Base-by-base conservation (phyloP, 805 yeast genomes). In the Henningerozyma blattae region DNA sequence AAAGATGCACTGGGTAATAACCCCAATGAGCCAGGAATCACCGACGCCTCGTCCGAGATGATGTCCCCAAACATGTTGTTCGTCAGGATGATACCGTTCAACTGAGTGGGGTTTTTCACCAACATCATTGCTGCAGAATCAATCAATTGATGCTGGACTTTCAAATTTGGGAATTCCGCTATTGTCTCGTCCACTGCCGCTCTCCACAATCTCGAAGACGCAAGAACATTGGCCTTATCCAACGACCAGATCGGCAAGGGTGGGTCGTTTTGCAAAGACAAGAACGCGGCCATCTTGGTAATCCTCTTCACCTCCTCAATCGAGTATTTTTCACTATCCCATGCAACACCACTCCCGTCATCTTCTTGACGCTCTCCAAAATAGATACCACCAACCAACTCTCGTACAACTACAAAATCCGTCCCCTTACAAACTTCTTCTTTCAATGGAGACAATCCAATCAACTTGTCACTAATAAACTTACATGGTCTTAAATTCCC, bases 91-190 rank as follows among this genome's bases (percentile, higher is more conserved):
- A 91, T 71, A 62, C 98, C 98, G 57, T 91, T 91, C 55, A 91
- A 72, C 47, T 77, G 77, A 28, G 87, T 80, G 50, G 98, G 98
- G 41, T 72, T 75, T 64, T 91, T 86, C 48, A 91, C 82, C 48
- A 91, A 66, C 54, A 89, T 89, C 98, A 91, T 91, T 33, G 98
- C 97, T 34, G 98, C 98, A 12, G 97, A 87, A 62, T 91, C 98
- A 50, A 91, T 89, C 59, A 91, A 72, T 67, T 91, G 98, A 63
- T 91, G 95, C 58, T 89, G 84, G 30, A 87, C 68, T 18, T 69
- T 71, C 50, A 91, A 66, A 49, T 77, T 81, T 35, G 98, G 98
- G 68, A 91, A 91, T 62, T 91, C 98, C 40, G 68, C 63, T 46
- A 91, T 80, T 30, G 87, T 82, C 52, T 78, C 75, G 46, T 84